Conservation (phyloP, 257 asterid species). For the Gynochthodes officinalis region DNA sequence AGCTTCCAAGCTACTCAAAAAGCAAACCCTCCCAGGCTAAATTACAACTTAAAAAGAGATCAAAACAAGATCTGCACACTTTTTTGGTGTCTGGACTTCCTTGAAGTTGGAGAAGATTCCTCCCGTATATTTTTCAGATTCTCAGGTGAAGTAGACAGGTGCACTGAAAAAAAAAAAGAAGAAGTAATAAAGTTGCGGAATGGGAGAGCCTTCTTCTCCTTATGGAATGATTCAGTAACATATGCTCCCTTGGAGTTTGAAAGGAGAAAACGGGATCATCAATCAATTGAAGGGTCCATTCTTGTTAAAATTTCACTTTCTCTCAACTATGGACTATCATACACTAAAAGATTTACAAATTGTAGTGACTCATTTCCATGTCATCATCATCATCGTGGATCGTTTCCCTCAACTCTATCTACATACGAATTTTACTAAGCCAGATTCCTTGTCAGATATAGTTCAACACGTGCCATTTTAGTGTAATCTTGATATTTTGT, state of each 20-base stretch:
- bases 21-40: background rate
- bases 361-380: constrained; percentile 4
- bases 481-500: background rate
- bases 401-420: constrained; percentile 1
- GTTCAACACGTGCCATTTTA: background rate
- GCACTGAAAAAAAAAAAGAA: constrained; percentile 26
- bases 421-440: no score
- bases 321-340: no score
- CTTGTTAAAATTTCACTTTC: background rate
- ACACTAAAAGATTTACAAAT: background rate
- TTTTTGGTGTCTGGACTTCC: background rate
- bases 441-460: constrained; percentile 10
- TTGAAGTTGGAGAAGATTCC: constrained; percentile 27
- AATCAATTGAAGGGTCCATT: background rate
- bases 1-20: background rate
- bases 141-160: constrained; percentile 23
- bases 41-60: no score
- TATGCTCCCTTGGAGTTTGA: background rate
- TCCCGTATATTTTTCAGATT: constrained; percentile 5
- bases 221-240: background rate
- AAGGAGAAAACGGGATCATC: background rate
- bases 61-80: background rate
- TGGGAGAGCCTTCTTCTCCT: background rate
- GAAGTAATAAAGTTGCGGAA: no score
- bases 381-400: background rate